Base-by-base conservation (phyloP, 2,329 filamentous ascomycete genomes). In the Mycosphaerelloides madeirae region DNA sequence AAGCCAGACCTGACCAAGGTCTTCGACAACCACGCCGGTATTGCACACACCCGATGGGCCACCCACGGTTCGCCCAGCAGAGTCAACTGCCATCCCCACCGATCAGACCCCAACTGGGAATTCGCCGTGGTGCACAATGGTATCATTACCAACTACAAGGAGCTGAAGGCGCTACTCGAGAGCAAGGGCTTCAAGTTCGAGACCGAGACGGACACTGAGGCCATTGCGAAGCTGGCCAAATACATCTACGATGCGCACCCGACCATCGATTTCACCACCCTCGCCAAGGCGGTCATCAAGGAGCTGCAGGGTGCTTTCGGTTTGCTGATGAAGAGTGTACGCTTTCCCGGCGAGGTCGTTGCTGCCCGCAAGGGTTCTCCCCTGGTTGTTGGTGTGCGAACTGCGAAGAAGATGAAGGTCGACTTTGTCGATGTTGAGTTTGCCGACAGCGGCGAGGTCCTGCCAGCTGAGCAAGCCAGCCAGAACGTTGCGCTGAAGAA, bases 111-210 rank as follows among this genome's bases (percentile, higher is more conserved):
- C 61, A 87, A 75, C 63, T 98, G 91, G 89, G 86, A 98, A 74
- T 98, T 98, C 71, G 80, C 87, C 56, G 84, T 98, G 61, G 93
- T 97, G 50, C 93, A 98, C 84, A 98, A 98, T 74, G 93, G 93
- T 66, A 98, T 98, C 79, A 98, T 98, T 73, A 98, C 93, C 76
- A 98, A 98, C 81, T 98, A 98, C 82, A 98, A 98, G 80, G 93
- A 98, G 75, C 77, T 98, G 63, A 95, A 91, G 82, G 87, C 85
- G 52, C 83, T 98, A 54, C 80, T 98, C 59, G 80, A 85, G 73
- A 79, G 79, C 77, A 98, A 97, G 80, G 93, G 93, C 66, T 95
- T 95, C 83, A 85, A 84, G 65, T 98, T 98, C 68, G 93, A 98
- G 83, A 98, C 93, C 41, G 91, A 98, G 73, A 98, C 93, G 57